These are phyloP conservation scores for Globisporangium spinosum DNA, from an alignment of 352 stramenopile genomes.

Conservation along the genomic window DNA sequence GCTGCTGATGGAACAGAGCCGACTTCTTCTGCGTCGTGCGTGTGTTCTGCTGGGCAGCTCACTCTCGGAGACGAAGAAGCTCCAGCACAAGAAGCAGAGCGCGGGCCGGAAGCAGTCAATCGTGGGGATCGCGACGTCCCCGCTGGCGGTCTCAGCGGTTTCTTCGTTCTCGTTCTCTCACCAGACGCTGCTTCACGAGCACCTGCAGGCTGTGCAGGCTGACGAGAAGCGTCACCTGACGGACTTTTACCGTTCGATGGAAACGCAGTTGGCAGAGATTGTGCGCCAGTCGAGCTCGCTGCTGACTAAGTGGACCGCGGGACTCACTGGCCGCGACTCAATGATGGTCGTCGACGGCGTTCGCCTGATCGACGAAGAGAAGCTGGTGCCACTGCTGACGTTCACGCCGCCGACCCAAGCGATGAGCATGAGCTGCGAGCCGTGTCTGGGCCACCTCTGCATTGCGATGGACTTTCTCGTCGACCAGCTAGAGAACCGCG, in stretches of 20 bases:
- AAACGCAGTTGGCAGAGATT: conserved; percentile 41
- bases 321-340: conserved; percentile 30
- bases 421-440: conserved; percentile 40
- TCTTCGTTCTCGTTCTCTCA: conserved; percentile 45
- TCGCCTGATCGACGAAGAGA: conserved; percentile 53
- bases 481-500: conserved; percentile 31
- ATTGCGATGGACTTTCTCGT: conserved; percentile 66
- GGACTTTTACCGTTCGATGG: conserved; percentile 43
- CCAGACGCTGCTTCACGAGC: conserved; percentile 58
- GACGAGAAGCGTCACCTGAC: conserved; percentile 35
- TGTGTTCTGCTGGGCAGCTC: conserved; percentile 58
- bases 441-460: conserved; percentile 50
- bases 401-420: conserved; percentile 45
- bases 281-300: conserved; percentile 40
- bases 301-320: conserved; percentile 53
- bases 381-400: conserved; percentile 47
- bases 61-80: conserved; percentile 28
- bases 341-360: conserved; percentile 44
- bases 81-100: conserved; percentile 22
- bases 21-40: conserved; percentile 42
- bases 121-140: conserved; percentile 32
- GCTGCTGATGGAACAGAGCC: conserved; percentile 66
- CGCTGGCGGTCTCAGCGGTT: conserved; percentile 24
- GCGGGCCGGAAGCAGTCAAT: conserved; percentile 26
- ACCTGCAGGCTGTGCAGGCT: conserved; percentile 36